Base-by-base conservation (phyloP, 148 eudicot species). In the Chenopodium formosanum region DNA sequence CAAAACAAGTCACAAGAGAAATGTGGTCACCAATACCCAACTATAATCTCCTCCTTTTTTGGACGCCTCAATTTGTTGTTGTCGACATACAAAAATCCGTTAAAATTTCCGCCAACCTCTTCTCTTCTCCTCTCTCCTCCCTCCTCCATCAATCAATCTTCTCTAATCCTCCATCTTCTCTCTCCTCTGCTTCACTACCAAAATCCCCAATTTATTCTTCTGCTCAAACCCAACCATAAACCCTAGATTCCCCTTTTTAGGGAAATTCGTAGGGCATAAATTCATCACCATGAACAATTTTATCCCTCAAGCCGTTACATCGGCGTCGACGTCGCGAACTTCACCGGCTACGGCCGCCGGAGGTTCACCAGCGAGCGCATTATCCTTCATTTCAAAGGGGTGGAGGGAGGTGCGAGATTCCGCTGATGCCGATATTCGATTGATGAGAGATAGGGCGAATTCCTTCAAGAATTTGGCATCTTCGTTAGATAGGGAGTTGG, bases 391-490 rank as follows among this genome's bases (percentile, higher is more conserved):
- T 17, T 87, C 98, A 12, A 92, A 91, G 47, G 95, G 97, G 0
- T 95, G 96, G 98, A 81, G 92, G 25, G 98, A 87, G 37, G 98
- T 95, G 2, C 75, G 84, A 20, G 90, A 94, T 63, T 93, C 97
- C 0, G 94, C 99, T 1, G 97, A 91, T 16, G 94, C 97, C 4
- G 99, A 95, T 82, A 81, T 95, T 50, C 94, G 85, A 31, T 70
- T 95, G 77, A 94, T 95, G 86, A 93, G 80, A 47, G 87, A 87
- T 79, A 86, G 97, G 2, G 98, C 98, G 12, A 93, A 88, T 73
- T 90, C 98, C 0, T 90, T 95, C 85, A 93, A 88, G 80, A 90
- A 90, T 79, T 74, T 91, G 19, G 96, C 97, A 1, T 90, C 94
- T 0, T 91, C 94, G 0, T 83, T 91, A 72, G 94, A 95, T 34